Percentiles rank a stretch among this genome's conserved stretches.
These are phyloP conservation scores for Periconia sp. DNA, from an alignment of 2,329 filamentous ascomycete genomes.

Conservation along the genomic window DNA sequence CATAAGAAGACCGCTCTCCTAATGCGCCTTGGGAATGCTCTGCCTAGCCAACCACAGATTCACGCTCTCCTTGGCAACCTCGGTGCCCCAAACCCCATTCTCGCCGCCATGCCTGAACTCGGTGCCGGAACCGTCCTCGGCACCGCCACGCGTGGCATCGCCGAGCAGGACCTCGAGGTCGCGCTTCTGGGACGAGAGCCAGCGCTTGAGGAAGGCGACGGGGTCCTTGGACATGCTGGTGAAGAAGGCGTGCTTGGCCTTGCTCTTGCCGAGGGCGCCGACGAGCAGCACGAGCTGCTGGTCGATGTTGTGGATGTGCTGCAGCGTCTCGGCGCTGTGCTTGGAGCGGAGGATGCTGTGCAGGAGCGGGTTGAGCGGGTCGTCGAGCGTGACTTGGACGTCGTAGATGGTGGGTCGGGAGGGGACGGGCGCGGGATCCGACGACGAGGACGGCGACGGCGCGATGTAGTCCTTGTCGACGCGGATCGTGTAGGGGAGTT, in stretches of 20 bases:
- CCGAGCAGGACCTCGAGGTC: constrained; percentile 88
- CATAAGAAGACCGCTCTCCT: not conserved
- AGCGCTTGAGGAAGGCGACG: constrained; percentile 78
- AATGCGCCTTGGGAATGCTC: constrained; percentile 33
- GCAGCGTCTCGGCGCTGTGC: constrained; percentile 64
- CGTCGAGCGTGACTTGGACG: constrained; percentile 79
- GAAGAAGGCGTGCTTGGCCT: constrained; percentile 89
- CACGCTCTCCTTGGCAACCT: constrained; percentile 63
- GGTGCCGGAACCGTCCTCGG: constrained; percentile 57
- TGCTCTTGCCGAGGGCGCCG: constrained; percentile 79
- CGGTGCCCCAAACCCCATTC: constrained; percentile 64
- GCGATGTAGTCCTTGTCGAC: constrained; percentile 66
- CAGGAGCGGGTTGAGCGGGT: constrained; percentile 73
- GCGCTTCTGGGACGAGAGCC: constrained; percentile 87
- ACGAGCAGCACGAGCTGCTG: constrained; percentile 82
- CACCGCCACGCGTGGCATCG: constrained; percentile 65
- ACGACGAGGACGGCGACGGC: constrained; percentile 53
- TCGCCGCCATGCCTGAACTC: constrained; percentile 70
- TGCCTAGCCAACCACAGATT: constrained; percentile 58
- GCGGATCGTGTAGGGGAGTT: constrained; percentile 88
- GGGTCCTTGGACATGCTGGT: constrained; percentile 78
- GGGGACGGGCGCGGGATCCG: constrained; percentile 48
- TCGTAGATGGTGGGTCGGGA: constrained; percentile 86
- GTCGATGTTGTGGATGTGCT: constrained; percentile 75
- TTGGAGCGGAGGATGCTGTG: constrained; percentile 51